Evolutionary conservation across 345 rosid genomes (phyloP), one percentile per base, ranked within the genome.

Genomic region (Raphanus sativus): DNA sequence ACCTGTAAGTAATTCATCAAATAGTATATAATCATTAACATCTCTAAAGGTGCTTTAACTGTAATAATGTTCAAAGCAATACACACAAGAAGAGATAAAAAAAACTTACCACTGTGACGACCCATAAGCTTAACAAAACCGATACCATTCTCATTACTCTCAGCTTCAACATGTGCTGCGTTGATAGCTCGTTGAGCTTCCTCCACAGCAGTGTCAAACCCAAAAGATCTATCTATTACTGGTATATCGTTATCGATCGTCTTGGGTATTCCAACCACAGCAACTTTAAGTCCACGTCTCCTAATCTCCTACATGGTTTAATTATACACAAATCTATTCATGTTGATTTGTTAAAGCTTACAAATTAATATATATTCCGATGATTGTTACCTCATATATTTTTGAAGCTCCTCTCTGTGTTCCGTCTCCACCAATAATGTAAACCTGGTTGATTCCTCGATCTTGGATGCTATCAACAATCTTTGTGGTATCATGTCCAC

Each of bases 401-500:
- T 81, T 83, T 16, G 98, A 85, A 63, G 96, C 96, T 33, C 98
- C 98, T 84, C 86, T 86, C 65, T 90, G 98, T 26, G 97, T 94
- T 75, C 97, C 97, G 81, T 94, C 96, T 58, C 97, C 98, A 6
- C 96, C 98, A 12, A 91, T 91, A 62, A 94, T 87, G 67, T 87
- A 94, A 70, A 94, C 98, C 90, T 90, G 97, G 81, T 92, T 94
- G 56, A 94, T 94, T 77, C 98, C 98, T 3, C 98, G 86, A 66
- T 92, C 98, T 75, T 92, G 97, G 79, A 94, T 92, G 88, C 97
- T 94, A 81, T 92, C 95, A 70, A 94, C 98, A 40, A 92, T 94
- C 88, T 92, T 92, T 4, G 80, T 62, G 15, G 92, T 92, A 84
- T 89, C 94, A 65, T 92, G 88, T 16, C 98, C 98, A 75, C 98